Conservation (phyloP, 2,329 filamentous ascomycete genomes). For the Claviceps sorghi region DNA sequence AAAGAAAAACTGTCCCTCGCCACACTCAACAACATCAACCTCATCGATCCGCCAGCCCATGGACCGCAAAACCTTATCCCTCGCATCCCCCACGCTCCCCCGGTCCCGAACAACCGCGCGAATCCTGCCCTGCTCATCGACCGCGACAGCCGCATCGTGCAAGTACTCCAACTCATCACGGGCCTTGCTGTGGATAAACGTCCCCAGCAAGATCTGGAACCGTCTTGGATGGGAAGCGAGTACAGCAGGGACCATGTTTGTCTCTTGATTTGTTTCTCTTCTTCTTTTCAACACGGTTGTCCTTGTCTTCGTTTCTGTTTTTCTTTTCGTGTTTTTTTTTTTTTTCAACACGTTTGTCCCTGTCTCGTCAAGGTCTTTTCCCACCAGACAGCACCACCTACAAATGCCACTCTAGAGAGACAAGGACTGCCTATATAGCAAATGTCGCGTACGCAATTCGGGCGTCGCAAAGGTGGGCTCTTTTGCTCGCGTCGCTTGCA, state of each 20-base stretch:
- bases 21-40: slow-evolving; percentile 21
- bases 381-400: too few species aligned
- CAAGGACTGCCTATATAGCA: too few species aligned
- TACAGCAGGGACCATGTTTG: slow-evolving; percentile 2
- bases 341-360: too few species aligned
- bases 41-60: slow-evolving; percentile 31
- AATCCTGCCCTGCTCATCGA: slow-evolving; percentile 36
- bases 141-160: slow-evolving; percentile 34
- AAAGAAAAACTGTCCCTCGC: slow-evolving; percentile 59
- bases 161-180: slow-evolving; percentile 35
- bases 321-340: too few species aligned
- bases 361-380: too few species aligned
- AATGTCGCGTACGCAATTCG: too few species aligned
- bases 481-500: too few species aligned
- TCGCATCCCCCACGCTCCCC: slow-evolving; percentile 15
- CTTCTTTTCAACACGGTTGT: not conserved
- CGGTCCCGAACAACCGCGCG: slow-evolving; percentile 28
- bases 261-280: not conserved
- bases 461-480: too few species aligned
- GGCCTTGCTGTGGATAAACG: slow-evolving; percentile 38
- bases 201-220: slow-evolving; percentile 37
- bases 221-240: slow-evolving; percentile 10
- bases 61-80: slow-evolving; percentile 20
- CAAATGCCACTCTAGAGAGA: too few species aligned
- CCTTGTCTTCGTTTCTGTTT: not conserved